These are phyloP conservation scores for Biscutella laevigata DNA, from an alignment of 441 rosid species.

Conservation along the genomic window DNA sequence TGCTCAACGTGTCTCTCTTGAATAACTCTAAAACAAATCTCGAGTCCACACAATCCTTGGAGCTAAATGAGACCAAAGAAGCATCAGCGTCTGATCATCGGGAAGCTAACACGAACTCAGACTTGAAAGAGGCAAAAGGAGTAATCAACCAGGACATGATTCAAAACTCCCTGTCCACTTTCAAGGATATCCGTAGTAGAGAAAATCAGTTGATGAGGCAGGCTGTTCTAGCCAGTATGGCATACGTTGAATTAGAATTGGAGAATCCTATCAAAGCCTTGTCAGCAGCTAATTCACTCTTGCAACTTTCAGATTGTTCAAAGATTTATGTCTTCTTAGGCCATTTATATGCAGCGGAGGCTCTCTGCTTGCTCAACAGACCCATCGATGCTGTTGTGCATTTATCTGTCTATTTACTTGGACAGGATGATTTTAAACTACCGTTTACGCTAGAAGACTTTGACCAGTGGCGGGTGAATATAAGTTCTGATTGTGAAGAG, in stretches of 20 bases:
- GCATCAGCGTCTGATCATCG: conserved; percentile 34
- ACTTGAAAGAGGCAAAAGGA: conserved; percentile 59
- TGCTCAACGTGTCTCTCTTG: conserved; percentile 40
- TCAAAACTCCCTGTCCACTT: conserved; percentile 52
- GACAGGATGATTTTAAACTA: conserved; percentile 44
- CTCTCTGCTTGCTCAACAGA: conserved; percentile 77
- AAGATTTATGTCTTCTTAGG: conserved; percentile 63
- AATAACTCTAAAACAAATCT: conserved; percentile 27
- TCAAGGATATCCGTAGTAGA: conserved; percentile 38
- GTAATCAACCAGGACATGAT: conserved; percentile 56
- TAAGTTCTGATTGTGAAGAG: conserved; percentile 57
- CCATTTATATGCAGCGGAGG: conserved; percentile 84
- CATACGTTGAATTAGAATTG: conserved; percentile 81
- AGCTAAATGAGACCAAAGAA: conserved; percentile 41
- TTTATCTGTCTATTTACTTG: conserved; percentile 55
- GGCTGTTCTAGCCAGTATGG: conserved; percentile 67
- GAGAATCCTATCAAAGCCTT: conserved; percentile 79
- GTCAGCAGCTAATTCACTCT: conserved; percentile 53
- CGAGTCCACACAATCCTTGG: conserved; percentile 34
- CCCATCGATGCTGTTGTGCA: conserved; percentile 77
- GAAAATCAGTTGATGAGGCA: conserved; percentile 61
- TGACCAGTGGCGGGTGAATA: conserved; percentile 49
- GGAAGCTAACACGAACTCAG: conserved; percentile 55
- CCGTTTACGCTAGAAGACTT: conserved; percentile 68
- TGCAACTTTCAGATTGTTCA: conserved; percentile 60